A percentile compares a stretch with the other conserved stretches of the same genome.
These are phyloP conservation scores for Sphaerulina musiva DNA, from an alignment of 2,329 filamentous ascomycete species.

Conservation along the genomic window DNA sequence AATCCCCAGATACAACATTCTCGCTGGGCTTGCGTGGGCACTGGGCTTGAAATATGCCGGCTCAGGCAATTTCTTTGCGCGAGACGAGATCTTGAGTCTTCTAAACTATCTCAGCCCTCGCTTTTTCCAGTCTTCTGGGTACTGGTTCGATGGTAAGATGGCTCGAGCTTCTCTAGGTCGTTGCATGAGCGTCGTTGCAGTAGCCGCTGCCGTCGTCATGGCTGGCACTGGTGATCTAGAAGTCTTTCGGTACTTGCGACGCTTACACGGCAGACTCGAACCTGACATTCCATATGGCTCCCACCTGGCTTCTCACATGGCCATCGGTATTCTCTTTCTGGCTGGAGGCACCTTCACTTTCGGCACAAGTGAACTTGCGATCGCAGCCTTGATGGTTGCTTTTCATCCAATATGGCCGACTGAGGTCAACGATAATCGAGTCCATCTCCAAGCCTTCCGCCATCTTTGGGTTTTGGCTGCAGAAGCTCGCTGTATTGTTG, in stretches of 20 bases:
- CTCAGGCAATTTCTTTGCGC: slow-evolving; percentile 55
- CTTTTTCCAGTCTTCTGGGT: slow-evolving; percentile 41
- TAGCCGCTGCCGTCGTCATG: slow-evolving; percentile 85
- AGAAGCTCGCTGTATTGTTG: slow-evolving; percentile 80
- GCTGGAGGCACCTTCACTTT: slow-evolving; percentile 91
- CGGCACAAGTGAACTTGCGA: slow-evolving; percentile 77
- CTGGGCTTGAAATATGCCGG: slow-evolving; percentile 44
- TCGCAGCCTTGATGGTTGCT: slow-evolving; percentile 77
- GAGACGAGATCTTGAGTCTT: slow-evolving; percentile 76
- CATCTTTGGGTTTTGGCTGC: slow-evolving; percentile 95
- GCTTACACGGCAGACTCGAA: slow-evolving; percentile 81
- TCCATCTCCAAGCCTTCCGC: slow-evolving; percentile 90
- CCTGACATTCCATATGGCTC: slow-evolving; percentile 83
- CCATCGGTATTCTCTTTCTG: slow-evolving; percentile 83
- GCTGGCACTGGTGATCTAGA: slow-evolving; percentile 85
- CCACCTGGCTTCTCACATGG: slow-evolving; percentile 86
- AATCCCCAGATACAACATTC: slow-evolving; percentile 85
- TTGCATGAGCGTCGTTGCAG: slow-evolving; percentile 80
- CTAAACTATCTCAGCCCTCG: slow-evolving; percentile 51
- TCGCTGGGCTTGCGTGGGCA: slow-evolving; percentile 79
- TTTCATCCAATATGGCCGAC: slow-evolving; percentile 93
- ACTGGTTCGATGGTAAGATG: slow-evolving; percentile 66
- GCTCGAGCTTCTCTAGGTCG: slow-evolving; percentile 77
- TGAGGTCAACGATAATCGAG: slow-evolving; percentile 85
- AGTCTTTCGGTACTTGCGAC: slow-evolving; percentile 76